Percentiles rank a stretch among this genome's conserved stretches.
Conservation (phyloP, 192 early-diverging fungal species). For the Backusella tarrabulga region DNA sequence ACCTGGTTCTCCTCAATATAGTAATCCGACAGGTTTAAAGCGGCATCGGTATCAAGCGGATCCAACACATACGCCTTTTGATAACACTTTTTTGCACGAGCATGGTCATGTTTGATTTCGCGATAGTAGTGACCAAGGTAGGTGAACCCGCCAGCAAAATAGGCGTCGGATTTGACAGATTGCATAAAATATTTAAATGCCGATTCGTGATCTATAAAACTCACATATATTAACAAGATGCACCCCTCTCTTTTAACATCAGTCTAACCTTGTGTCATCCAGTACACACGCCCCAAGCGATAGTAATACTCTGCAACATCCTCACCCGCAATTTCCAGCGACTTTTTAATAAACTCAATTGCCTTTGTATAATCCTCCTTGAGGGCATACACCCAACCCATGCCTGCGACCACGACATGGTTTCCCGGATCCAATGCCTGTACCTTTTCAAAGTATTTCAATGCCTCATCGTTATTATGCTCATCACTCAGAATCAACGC, state of each 20-base stretch:
- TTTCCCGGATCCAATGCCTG: constrained; percentile 43
- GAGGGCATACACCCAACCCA: constrained; percentile 64
- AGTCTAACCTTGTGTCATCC: constrained; percentile 65
- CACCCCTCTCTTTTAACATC: not conserved
- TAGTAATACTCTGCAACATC: constrained; percentile 55
- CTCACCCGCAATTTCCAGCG: constrained; percentile 47
- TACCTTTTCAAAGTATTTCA: constrained; percentile 52
- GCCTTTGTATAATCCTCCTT: constrained; percentile 56
- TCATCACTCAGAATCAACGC: constrained; percentile 56
- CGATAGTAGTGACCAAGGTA: constrained; percentile 83
- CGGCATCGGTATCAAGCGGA: constrained; percentile 65
- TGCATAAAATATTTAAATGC: constrained; percentile 67
- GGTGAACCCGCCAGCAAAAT: constrained; percentile 64
- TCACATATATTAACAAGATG: constrained; percentile 36
- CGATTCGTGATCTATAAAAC: constrained; percentile 49
- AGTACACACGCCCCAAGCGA: constrained; percentile 72
- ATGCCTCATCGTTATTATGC: constrained; percentile 56
- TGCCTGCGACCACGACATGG: constrained; percentile 59
- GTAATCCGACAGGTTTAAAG: constrained; percentile 59
- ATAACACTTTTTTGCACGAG: constrained; percentile 80
- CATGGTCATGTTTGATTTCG: constrained; percentile 58
- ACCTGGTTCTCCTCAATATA: constrained; percentile 49
- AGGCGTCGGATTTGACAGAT: constrained; percentile 69
- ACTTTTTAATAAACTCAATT: constrained; percentile 47
- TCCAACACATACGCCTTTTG: constrained; percentile 75